Evolutionary conservation across 73 alveolate species (phyloP).

Genomic region (Stentor coeruleus): DNA sequence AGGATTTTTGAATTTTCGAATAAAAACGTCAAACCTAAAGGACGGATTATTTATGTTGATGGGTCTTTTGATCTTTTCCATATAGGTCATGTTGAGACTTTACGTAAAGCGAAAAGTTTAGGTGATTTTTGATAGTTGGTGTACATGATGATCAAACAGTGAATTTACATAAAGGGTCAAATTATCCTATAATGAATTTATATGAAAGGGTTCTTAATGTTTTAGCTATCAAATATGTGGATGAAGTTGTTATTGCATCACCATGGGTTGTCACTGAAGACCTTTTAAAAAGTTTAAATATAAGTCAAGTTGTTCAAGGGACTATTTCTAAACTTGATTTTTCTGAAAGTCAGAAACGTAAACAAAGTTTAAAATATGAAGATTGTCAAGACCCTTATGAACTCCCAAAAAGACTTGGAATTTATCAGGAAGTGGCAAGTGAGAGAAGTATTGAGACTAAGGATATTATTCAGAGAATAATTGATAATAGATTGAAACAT

Average conservation of each 20-base stretch:
- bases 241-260: slow-evolving; percentile 96
- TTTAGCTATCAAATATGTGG: slow-evolving; percentile 86
- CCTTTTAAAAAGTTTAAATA: slow-evolving; percentile 62
- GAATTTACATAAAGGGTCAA: slow-evolving; percentile 69
- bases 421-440: slow-evolving; percentile 55
- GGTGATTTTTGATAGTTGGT: slow-evolving; percentile 91
- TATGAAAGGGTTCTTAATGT: slow-evolving; percentile 88
- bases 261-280: slow-evolving; percentile 80
- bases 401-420: slow-evolving; percentile 72
- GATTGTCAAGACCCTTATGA: slow-evolving; percentile 70
- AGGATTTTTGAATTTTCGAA: slow-evolving; percentile 75
- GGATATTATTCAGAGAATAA: slow-evolving; percentile 72
- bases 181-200: slow-evolving; percentile 77
- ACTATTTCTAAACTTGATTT: slow-evolving; percentile 54
- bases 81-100: slow-evolving; percentile 72
- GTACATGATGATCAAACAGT: slow-evolving; percentile 87
- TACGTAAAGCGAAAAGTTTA: slow-evolving; percentile 74
- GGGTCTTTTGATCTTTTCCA: slow-evolving; percentile 90
- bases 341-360: slow-evolving; percentile 39
- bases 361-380: slow-evolving; percentile 24
- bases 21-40: slow-evolving; percentile 66
- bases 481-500: slow-evolving; percentile 72
- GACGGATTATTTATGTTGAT: slow-evolving; percentile 84
- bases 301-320: slow-evolving; percentile 65
- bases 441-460: slow-evolving; percentile 68